Base-by-base conservation (phyloP, 2,329 filamentous ascomycete genomes). In the Aspergillus sclerotialis region DNA sequence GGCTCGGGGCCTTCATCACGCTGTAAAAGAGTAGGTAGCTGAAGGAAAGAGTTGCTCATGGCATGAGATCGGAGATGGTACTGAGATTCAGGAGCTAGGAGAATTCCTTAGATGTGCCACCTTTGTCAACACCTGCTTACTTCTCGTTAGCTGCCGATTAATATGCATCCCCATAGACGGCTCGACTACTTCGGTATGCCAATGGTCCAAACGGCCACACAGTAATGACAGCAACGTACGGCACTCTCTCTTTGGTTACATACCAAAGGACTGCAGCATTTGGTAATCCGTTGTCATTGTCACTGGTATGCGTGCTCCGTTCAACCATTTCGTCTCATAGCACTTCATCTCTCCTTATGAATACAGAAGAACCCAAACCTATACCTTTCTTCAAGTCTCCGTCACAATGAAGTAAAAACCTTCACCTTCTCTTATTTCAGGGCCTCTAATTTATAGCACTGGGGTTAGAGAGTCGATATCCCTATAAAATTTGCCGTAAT, bases 271-370 rank as follows among this genome's bases (percentile, higher is more conserved):
- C 28, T 65, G 62, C 0, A 76, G 76, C 0, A 78, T 72, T 41
- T 80, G 76, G 13, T 63, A 61, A 54, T 79, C 76, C 10, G 77
- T 66, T 0, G 77, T 76, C 35, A 81, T 61, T 4, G 71, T 74
- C 42, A 77, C 75, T 4, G 80, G 61, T 21, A 76, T 73, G 30
- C 78, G 69, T 1, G 76, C 77, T 17, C 75, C 76, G 1, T n/a
- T n/a, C n/a, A n/a, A n/a, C n/a, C n/a, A n/a, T n/a, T n/a, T n/a
- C n/a, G n/a, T n/a, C n/a, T n/a, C n/a, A n/a, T n/a, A n/a, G n/a
- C n/a, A n/a, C n/a, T n/a, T n/a, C n/a, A n/a, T n/a, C n/a, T n/a
- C n/a, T n/a, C n/a, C n/a, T n/a, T n/a, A n/a, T n/a, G n/a, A n/a
- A n/a, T n/a, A n/a, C n/a, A n/a, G n/a, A n/a, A n/a, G n/a, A n/a